A percentile compares a stretch with the other conserved stretches of the same genome.
These are phyloP conservation scores for Celoporthe dispersa DNA, from an alignment of 2,329 filamentous ascomycete genomes.

Conservation along the genomic window DNA sequence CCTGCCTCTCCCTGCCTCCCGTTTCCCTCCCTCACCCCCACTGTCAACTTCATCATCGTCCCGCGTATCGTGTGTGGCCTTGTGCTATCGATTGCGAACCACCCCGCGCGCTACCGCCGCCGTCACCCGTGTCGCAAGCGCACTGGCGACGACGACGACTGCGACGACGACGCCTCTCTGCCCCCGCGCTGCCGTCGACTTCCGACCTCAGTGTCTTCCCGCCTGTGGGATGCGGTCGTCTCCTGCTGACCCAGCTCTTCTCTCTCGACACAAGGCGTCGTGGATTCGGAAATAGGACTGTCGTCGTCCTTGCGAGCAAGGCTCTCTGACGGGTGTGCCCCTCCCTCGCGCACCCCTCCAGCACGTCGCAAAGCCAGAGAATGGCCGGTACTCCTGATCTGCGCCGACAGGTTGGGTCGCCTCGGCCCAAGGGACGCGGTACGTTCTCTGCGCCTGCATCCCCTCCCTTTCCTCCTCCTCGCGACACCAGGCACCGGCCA, in stretches of 20 bases:
- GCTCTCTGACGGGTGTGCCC: constrained; percentile 48
- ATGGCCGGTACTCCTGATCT: constrained; percentile 43
- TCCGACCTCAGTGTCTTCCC: neutral
- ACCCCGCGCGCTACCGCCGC: neutral
- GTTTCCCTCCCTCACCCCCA: neutral
- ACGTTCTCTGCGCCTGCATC: constrained; percentile 36
- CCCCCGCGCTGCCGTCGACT: neutral
- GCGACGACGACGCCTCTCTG: neutral
- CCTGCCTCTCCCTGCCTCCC: neutral
- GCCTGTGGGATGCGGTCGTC: neutral
- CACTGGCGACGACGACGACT: neutral
- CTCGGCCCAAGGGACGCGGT: constrained; percentile 61
- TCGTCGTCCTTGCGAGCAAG: constrained; percentile 3
- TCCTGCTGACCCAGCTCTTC: constrained; percentile 33
- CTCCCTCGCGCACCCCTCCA: constrained; percentile 38
- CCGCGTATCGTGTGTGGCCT: neutral
- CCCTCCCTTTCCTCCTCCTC: constrained; percentile 23
- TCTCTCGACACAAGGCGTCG: constrained; percentile 46
- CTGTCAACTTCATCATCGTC: neutral
- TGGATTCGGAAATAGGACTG: constrained; percentile 46
- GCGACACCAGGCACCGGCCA: neutral
- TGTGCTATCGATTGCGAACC: neutral
- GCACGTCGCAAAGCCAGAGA: neutral
- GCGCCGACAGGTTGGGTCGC: constrained; percentile 59
- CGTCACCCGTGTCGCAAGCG: neutral